These are phyloP conservation scores for Ophiocordyceps camponoti-saundersi DNA, from an alignment of 2,329 filamentous ascomycete genomes.

Conservation along the genomic window DNA sequence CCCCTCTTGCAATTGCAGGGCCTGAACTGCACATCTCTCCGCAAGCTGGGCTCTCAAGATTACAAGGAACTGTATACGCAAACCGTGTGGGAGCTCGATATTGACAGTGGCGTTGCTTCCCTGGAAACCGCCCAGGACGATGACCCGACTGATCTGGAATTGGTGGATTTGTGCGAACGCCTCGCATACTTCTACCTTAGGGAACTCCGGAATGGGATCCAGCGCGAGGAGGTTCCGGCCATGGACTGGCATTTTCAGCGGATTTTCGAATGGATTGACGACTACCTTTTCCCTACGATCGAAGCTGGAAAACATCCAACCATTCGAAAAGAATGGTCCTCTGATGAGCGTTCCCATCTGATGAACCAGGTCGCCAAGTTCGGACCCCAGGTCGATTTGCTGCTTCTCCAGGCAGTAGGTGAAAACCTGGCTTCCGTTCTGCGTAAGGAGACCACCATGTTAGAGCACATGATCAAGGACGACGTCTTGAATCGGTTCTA, in stretches of 20 bases:
- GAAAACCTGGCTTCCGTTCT: neutral
- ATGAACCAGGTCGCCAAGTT: neutral
- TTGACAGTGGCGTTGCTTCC: neutral
- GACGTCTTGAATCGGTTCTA: constrained; percentile 17
- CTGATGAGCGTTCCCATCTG: neutral
- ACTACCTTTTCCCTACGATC: neutral
- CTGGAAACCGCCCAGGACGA: neutral
- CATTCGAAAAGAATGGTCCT: neutral
- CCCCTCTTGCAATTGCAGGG: constrained; percentile 1
- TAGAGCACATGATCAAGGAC: constrained; percentile 17
- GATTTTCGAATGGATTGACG: neutral
- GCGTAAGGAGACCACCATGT: neutral
- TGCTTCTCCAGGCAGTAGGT: neutral
- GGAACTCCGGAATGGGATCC: neutral
- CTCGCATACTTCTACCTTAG: neutral
- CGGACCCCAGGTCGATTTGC: constrained; percentile 9
- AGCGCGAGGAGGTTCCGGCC: neutral
- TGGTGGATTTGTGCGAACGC: neutral
- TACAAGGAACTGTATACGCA: neutral
- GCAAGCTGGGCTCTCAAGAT: neutral
- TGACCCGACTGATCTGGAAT: neutral
- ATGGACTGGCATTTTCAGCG: constrained; percentile 1
- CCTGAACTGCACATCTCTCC: neutral
- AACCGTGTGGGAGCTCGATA: neutral
- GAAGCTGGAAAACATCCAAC: neutral